Conservation (phyloP, 495 filamentous ascomycete species). For the Sporormia fimetaria region DNA sequence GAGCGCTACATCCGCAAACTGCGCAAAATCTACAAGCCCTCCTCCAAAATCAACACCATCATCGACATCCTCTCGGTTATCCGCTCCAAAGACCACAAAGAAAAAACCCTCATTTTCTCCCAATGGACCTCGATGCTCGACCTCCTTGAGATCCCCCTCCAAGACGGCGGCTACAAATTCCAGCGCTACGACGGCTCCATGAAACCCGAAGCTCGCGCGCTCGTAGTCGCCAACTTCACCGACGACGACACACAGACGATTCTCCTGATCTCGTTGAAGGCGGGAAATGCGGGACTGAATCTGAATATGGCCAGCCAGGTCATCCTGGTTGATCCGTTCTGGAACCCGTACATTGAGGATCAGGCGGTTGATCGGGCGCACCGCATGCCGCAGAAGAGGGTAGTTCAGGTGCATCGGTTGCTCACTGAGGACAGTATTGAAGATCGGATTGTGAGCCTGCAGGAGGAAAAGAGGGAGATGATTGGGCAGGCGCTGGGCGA, state of each 20-base stretch:
- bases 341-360: conserved; percentile 92
- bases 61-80: conserved; percentile 54
- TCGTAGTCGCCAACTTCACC: conserved; percentile 62
- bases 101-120: conserved; percentile 90
- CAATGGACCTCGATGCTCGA: conserved; percentile 88
- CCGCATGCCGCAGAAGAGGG: conserved; percentile 68
- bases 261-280: conserved; percentile 81
- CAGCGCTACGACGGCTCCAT: conserved; percentile 83
- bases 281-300: conserved; percentile 86
- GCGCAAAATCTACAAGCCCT: conserved; percentile 55
- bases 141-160: conserved; percentile 79
- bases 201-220: conserved; percentile 54
- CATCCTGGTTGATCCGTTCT: conserved; percentile 90
- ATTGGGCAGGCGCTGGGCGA: conserved; percentile 79
- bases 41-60: conserved; percentile 68
- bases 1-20: conserved; percentile 54
- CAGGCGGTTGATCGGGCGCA: conserved; percentile 92
- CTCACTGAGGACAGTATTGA: conserved; percentile 72
- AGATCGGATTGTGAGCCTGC: conserved; percentile 77
- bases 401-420: conserved; percentile 72
- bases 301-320: conserved; percentile 77
- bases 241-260: conserved; percentile 53
- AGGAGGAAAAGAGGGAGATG: conserved; percentile 68
- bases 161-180: conserved; percentile 49
- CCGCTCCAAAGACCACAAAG: conserved; percentile 34